A percentile compares a stretch with the other conserved stretches of the same genome.
These are phyloP conservation scores for Groenewaldozyma auringiensis DNA, from an alignment of 1,139 yeast genomes.

Conservation along the genomic window DNA sequence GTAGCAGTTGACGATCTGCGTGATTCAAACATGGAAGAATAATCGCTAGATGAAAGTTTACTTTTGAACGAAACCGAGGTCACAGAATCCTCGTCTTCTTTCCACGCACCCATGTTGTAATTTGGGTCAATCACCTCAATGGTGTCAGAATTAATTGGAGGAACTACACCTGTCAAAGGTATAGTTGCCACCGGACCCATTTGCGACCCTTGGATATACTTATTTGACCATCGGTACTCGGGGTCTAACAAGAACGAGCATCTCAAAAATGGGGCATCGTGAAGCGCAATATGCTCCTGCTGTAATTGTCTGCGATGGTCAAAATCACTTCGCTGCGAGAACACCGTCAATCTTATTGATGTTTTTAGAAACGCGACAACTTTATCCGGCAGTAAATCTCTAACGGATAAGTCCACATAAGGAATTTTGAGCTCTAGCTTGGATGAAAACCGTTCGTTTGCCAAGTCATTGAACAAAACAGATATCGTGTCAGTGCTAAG, in stretches of 20 bases:
- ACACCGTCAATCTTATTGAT: conserved; percentile 51
- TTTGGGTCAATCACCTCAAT: conserved; percentile 21
- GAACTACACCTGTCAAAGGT: conserved; percentile 52
- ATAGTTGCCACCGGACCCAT: conserved; percentile 48
- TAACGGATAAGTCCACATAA: conserved; percentile 32
- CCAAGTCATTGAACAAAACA: conserved; percentile 56
- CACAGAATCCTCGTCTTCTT: conserved; percentile 7
- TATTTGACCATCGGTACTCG: conserved; percentile 36
- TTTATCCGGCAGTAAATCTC: conserved; percentile 21
- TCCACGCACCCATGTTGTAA: conserved; percentile 2
- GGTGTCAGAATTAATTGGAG: conserved; percentile 44
- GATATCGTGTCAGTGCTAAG: conserved; percentile 32
- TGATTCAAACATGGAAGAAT: conserved; percentile 2
- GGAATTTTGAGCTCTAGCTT: conserved; percentile 48
- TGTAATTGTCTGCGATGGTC: conserved; percentile 45
- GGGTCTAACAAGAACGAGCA: conserved; percentile 59
- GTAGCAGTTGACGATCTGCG: conserved; percentile 8
- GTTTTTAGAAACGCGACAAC: conserved; percentile 40
- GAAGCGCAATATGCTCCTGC: conserved; percentile 54
- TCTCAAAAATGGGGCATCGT: conserved; percentile 82
- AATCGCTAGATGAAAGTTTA: conserved; percentile 5
- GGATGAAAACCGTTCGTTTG: conserved; percentile 57
- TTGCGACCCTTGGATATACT: conserved; percentile 35
- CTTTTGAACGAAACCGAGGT: conserved; percentile 10
- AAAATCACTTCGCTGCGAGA: conserved; percentile 48